Evolutionary conservation across 2,329 filamentous ascomycete genomes (phyloP).

Genomic region (Clarireedia paspali): DNA sequence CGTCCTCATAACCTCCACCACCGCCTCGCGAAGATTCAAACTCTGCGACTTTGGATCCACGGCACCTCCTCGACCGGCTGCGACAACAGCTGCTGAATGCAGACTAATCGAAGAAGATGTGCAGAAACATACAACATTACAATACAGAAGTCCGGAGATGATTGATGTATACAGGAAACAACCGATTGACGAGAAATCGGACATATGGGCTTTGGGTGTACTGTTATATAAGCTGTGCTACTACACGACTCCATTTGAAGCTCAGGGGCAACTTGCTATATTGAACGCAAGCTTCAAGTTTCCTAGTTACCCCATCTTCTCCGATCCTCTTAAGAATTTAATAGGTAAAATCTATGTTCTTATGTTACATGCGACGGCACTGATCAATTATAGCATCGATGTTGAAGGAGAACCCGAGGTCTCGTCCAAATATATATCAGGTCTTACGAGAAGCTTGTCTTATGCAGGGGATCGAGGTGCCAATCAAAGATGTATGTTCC

Average conservation of each 20-base stretch:
- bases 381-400: constrained; percentile 59
- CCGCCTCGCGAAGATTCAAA: constrained; percentile 73
- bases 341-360: constrained; percentile 56
- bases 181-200: constrained; percentile 96
- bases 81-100: constrained; percentile 80
- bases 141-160: constrained; percentile 98
- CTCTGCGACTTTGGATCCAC: constrained; percentile 97
- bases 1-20: constrained; percentile 65
- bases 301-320: constrained; percentile 81
- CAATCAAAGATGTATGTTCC: constrained; percentile 76
- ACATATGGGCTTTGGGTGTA: constrained; percentile 93
- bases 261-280: constrained; percentile 94
- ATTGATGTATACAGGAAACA: constrained; percentile 95
- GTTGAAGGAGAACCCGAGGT: constrained; percentile 71
- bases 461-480: constrained; percentile 81
- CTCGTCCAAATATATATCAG: constrained; percentile 88
- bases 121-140: constrained; percentile 92
- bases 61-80: constrained; percentile 74
- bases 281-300: constrained; percentile 93
- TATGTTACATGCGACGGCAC: not conserved
- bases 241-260: constrained; percentile 97
- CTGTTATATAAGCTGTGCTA: constrained; percentile 97
- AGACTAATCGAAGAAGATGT: constrained; percentile 93
- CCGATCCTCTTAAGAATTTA: constrained; percentile 78
- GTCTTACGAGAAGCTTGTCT: constrained; percentile 78